A percentile compares a stretch with the other conserved stretches of the same genome.
Conservation (phyloP, 148 eudicot genomes). For the Chenopodium album region DNA sequence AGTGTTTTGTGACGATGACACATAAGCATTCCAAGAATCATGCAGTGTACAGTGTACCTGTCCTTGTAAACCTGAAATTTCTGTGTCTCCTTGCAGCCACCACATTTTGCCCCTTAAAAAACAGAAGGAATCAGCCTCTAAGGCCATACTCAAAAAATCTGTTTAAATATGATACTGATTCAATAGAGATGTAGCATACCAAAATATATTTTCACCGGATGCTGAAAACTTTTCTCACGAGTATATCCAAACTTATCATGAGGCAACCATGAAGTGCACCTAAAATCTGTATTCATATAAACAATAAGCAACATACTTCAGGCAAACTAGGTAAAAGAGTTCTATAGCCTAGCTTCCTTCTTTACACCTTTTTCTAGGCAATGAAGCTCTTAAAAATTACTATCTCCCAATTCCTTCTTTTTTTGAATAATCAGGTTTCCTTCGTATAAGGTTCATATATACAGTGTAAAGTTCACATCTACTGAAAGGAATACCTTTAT, state of each 20-base stretch:
- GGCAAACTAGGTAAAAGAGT: background rate
- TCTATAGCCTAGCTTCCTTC: background rate
- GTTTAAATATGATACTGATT: background rate
- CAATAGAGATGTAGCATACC: constrained; percentile 46
- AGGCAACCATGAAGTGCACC: constrained; percentile 68
- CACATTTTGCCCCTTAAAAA: constrained; percentile 76
- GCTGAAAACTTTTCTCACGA: constrained; percentile 76
- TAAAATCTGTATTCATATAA: constrained; percentile 49
- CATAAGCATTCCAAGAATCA: background rate
- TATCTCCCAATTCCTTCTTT: background rate
- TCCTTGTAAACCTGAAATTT: constrained; percentile 65
- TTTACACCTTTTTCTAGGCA: background rate
- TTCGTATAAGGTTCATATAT: background rate
- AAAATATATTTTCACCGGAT: constrained; percentile 85
- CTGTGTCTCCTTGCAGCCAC: constrained; percentile 80
- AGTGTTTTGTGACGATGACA: background rate
- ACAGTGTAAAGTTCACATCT: background rate
- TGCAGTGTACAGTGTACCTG: constrained; percentile 49
- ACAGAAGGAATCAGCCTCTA: constrained; percentile 15
- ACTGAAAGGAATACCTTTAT: constrained; percentile 54
- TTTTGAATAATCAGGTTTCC: background rate
- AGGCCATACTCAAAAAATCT: background rate
- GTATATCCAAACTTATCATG: constrained; percentile 49
- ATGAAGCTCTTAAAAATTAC: background rate
- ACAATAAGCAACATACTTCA: constrained; percentile 6